A percentile compares a stretch with the other conserved stretches of the same genome.
Conservation (phyloP, 2,329 filamentous ascomycete species). For the Sodiomyces alkalinus region DNA sequence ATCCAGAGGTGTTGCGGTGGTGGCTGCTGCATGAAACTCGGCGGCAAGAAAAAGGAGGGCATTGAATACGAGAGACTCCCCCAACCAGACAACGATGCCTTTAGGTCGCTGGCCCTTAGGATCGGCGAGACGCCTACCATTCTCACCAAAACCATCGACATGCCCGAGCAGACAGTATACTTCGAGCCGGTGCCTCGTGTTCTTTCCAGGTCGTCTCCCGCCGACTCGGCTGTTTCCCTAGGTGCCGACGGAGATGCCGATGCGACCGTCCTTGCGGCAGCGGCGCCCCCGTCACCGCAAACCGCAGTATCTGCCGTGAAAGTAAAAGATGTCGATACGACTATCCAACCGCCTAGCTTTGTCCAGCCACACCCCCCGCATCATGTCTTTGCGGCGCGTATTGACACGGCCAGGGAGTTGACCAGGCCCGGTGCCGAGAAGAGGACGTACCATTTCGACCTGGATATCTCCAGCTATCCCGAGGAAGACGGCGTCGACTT, state of each 20-base stretch:
- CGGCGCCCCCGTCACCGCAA: constrained; percentile 9
- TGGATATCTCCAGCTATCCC: constrained; percentile 92
- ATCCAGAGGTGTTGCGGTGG: constrained; percentile 50
- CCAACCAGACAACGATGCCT: constrained; percentile 72
- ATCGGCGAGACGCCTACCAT: constrained; percentile 59
- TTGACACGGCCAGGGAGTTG: constrained; percentile 73
- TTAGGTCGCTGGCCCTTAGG: constrained; percentile 61
- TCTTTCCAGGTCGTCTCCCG: constrained; percentile 22
- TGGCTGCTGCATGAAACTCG: constrained; percentile 42
- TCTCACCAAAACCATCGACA: constrained; percentile 53
- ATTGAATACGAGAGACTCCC: constrained; percentile 36
- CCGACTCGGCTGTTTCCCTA: constrained; percentile 33
- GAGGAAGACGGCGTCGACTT: constrained; percentile 76
- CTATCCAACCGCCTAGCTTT: constrained; percentile 65
- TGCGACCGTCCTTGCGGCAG: constrained; percentile 15
- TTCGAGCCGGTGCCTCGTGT: constrained; percentile 41
- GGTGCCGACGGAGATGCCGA: constrained; percentile 21
- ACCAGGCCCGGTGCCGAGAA: constrained; percentile 86
- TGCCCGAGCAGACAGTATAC: constrained; percentile 63
- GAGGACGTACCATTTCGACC: constrained; percentile 91
- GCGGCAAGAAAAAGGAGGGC: constrained; percentile 25
- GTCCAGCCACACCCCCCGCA: constrained; percentile 93
- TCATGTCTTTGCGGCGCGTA: constrained; percentile 76
- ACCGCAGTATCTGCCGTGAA: constrained; percentile 10
- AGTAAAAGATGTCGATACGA: constrained; percentile 35